Evolutionary conservation across 805 yeast genomes (phyloP).

Genomic region (Torulaspora maleeae): DNA sequence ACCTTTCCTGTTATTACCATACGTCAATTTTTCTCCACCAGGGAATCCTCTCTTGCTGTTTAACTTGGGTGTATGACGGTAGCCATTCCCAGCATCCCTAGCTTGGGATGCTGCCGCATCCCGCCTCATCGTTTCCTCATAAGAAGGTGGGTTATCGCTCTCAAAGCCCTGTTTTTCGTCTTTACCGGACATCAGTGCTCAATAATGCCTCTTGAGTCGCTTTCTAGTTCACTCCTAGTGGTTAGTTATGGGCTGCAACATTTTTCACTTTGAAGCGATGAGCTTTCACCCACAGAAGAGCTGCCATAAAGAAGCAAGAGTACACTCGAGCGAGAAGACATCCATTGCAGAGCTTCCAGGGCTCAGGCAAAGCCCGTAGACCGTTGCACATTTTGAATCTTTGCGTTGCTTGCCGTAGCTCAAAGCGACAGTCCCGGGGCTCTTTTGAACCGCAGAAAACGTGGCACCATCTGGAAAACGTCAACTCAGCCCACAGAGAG

Average conservation of each 20-base stretch:
- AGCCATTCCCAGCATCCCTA: neutral
- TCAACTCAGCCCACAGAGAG: too few relatives aligned
- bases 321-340: too few relatives aligned
- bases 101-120: constrained; percentile 6
- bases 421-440: too few relatives aligned
- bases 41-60: constrained; percentile 13
- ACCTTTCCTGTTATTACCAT: neutral
- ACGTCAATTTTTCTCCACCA: constrained; percentile 14
- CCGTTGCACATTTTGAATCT: too few relatives aligned
- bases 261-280: neutral
- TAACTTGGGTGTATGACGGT: constrained; percentile 11
- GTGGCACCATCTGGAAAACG: too few relatives aligned
- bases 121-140: constrained; percentile 23
- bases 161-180: constrained; percentile 2
- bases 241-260: neutral
- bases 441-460: too few relatives aligned
- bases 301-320: too few relatives aligned
- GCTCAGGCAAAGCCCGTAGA: too few relatives aligned
- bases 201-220: neutral
- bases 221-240: neutral
- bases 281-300: too few relatives aligned
- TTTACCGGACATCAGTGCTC: neutral
- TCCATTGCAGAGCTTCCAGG: too few relatives aligned
- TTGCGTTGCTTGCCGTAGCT: too few relatives aligned
- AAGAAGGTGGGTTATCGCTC: constrained; percentile 26